These are phyloP conservation scores for Daldinia childiae DNA, from an alignment of 495 filamentous ascomycete genomes.

Conservation along the genomic window DNA sequence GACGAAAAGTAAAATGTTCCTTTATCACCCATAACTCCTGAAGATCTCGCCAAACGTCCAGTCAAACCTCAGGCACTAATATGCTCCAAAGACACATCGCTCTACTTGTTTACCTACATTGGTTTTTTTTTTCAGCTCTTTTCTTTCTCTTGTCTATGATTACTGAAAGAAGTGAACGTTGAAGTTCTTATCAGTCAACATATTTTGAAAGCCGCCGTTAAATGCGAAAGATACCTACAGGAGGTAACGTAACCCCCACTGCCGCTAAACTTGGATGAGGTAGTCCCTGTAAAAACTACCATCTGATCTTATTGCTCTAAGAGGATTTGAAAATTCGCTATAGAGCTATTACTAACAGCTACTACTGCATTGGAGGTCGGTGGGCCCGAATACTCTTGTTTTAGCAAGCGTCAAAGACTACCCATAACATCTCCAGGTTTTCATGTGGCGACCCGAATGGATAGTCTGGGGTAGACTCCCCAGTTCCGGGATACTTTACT, in stretches of 20 bases:
- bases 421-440: conserved; percentile 21
- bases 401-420: conserved; percentile 16
- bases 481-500: conserved; percentile 40
- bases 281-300: conserved; percentile 20
- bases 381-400: conserved; percentile 20
- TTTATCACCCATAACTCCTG: conserved; percentile 14
- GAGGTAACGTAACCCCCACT: conserved; percentile 28
- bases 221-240: neutral
- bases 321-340: neutral
- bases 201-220: conserved; percentile 2
- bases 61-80: conserved; percentile 19
- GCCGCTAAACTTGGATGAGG: conserved; percentile 24
- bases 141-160: neutral
- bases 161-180: neutral
- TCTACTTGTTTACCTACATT: conserved; percentile 4
- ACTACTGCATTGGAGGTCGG: conserved; percentile 1
- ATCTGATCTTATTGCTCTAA: conserved; percentile 3
- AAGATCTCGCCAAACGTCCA: conserved; percentile 29
- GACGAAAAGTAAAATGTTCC: conserved; percentile 4
- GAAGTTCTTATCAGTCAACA: neutral
- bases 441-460: conserved; percentile 24
- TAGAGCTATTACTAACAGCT: neutral
- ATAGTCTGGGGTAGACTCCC: conserved; percentile 40
- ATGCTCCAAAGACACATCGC: conserved; percentile 1
- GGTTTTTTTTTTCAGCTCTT: too few species aligned